Evolutionary conservation across 2,329 filamentous ascomycete genomes (phyloP), one percentile per base, ranked within the genome.

Genomic region (Remersonia thermophila): DNA sequence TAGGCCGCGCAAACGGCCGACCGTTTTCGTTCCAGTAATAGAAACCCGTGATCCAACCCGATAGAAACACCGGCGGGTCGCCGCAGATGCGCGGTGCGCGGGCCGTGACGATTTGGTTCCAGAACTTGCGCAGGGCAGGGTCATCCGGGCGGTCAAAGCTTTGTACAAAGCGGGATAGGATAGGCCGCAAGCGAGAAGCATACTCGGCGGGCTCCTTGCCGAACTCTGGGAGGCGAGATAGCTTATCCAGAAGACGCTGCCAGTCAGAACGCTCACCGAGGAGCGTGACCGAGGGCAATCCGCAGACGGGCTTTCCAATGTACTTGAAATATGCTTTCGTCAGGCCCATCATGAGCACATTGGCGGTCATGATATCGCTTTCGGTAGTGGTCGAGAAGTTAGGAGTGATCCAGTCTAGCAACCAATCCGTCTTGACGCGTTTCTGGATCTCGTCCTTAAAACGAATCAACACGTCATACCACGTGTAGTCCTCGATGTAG

Each of bases 41-140:
- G 38, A 70, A 67, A 0, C 58, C 63, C 1, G 62, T 62, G 36
- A 67, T 57, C 66, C 65, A 71, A 7, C 67, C 66, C 0, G 58
- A 62, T 3, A 67, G 41, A 30, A 53, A 51, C 46, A 47, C 65
- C 46, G 56, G 59, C 44, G 30, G 52, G 23, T 47, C 51, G 3
- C 47, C 55, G 27, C 36, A 47, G 12, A 48, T 50, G 31, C 49
- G 60, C 11, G 41, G 47, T 30, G 40, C 56, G 39, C 43, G 46
- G 36, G 51, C 55, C 28, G 55, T 49, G 0, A 64, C 60, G 33
- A 62, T 62, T 45, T 59, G 52, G 26, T 47, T 50, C 65, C 66
- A 71, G 36, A 70, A 70, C 3, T 44, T 35, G 16, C 46, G 47
- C 0, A 54, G 50, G 4, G 55, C 57, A 0, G 47, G 29, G 15